These are phyloP conservation scores for Entonaema liquescens DNA, from an alignment of 495 filamentous ascomycete species.

Conservation along the genomic window DNA sequence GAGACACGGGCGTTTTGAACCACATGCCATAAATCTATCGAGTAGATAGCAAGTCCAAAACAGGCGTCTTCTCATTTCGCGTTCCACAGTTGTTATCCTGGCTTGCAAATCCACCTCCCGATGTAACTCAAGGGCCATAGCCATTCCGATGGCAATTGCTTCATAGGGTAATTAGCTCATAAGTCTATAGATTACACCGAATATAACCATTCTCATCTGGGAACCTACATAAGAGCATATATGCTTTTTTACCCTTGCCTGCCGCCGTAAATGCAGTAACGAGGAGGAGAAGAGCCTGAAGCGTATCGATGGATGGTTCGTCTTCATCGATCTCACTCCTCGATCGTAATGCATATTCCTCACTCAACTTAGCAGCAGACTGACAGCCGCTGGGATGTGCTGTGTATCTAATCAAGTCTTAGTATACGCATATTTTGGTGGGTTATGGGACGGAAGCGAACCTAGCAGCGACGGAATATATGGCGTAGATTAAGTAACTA, in stretches of 20 bases:
- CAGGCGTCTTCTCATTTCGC: conserved; percentile 75
- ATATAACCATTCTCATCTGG: neutral
- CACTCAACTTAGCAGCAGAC: conserved; percentile 65
- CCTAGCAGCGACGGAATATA: conserved; percentile 77
- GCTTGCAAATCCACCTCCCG: conserved; percentile 69
- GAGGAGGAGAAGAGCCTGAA: conserved; percentile 80
- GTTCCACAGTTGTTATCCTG: conserved; percentile 66
- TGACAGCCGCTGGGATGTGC: conserved; percentile 67
- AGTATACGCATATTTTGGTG: neutral
- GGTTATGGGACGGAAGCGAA: conserved; percentile 49
- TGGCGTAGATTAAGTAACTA: conserved; percentile 68
- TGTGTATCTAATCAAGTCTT: conserved; percentile 63
- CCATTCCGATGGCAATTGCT: conserved; percentile 85
- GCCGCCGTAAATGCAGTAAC: conserved; percentile 76
- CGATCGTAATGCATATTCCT: conserved; percentile 73
- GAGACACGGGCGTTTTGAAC: conserved; percentile 78
- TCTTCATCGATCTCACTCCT: conserved; percentile 77
- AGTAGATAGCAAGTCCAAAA: conserved; percentile 89
- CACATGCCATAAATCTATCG: conserved; percentile 80
- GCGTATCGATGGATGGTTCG: conserved; percentile 76
- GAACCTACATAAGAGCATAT: conserved; percentile 79
- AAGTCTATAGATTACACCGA: neutral
- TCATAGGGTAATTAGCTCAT: conserved; percentile 13
- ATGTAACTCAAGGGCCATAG: conserved; percentile 78
- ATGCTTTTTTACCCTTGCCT: conserved; percentile 83